These are phyloP conservation scores for Grammothele lineata DNA, from an alignment of 768 basidiomycete genomes.

Conservation along the genomic window DNA sequence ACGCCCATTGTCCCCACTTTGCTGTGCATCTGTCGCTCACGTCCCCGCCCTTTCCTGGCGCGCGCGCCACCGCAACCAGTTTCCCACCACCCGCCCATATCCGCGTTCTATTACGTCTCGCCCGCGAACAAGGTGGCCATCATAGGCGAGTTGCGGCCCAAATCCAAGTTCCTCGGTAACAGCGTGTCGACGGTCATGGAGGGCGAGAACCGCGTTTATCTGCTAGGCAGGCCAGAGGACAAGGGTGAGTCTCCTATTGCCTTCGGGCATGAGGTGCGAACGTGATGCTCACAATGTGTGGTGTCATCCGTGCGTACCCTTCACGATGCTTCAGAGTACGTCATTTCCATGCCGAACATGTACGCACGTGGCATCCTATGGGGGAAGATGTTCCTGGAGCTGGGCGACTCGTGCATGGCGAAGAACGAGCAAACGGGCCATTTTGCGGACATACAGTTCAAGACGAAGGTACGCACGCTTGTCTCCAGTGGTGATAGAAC, in stretches of 20 bases:
- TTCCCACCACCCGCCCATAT: conserved; percentile 92
- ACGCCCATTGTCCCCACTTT: neutral
- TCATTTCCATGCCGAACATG: conserved; percentile 98
- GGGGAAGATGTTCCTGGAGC: conserved; percentile 93
- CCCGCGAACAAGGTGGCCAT: conserved; percentile 86
- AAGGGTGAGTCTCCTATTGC: conserved; percentile 54
- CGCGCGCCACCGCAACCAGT: conserved; percentile 49
- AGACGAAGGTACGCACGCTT: conserved; percentile 74
- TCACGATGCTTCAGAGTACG: too few relatives aligned
- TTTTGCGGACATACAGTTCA: conserved; percentile 88
- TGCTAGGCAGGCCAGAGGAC: conserved; percentile 81
- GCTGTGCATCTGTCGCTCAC: neutral
- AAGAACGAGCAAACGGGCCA: conserved; percentile 76
- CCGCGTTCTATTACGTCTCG: conserved; percentile 93
- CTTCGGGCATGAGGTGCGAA: too few relatives aligned
- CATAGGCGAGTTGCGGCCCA: conserved; percentile 91
- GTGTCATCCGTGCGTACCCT: too few relatives aligned
- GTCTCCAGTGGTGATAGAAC: too few relatives aligned
- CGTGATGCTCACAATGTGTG: too few relatives aligned
- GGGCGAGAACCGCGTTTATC: conserved; percentile 84
- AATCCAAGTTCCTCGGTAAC: conserved; percentile 95
- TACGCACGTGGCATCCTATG: conserved; percentile 85
- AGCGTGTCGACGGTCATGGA: conserved; percentile 96
- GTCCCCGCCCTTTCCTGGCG: neutral
- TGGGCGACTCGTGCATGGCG: conserved; percentile 85